Evolutionary conservation across 768 basidiomycete species (phyloP), one percentile per base, ranked within the genome.

Genomic region (Mycena epipterygia): DNA sequence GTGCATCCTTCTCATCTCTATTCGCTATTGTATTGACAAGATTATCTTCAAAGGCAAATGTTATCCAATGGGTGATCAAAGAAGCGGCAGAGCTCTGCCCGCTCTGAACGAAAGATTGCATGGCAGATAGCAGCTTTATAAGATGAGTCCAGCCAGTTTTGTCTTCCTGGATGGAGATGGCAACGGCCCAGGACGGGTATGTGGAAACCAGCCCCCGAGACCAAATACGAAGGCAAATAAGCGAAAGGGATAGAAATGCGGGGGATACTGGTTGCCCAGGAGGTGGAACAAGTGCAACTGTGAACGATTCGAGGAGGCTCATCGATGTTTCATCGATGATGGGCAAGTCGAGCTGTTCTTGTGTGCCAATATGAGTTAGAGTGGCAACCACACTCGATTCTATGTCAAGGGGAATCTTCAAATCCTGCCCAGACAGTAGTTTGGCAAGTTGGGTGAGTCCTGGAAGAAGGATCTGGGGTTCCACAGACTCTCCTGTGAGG

Each of bases 291-390:
- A 59, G 41, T 9, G 25, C n/a, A 39, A 29, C 57, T 30, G 57
- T 59, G 57, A 59, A 59, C 27, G 35, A 59, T 23, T 44, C 6
- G 8, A 59, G 57, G n/a, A n/a, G n/a, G n/a, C n/a, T n/a, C n/a
- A n/a, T n/a, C 21, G 19, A 3, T 35, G 55, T 21, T 33, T 17
- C 23, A 17, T 32, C 33, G 17, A 58, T 41, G 35, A 16, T 11
- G 5, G 39, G 56, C 9, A 41, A 42, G 13, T 5, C 5, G 16
- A 60, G 39, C 2, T 32, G 9, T 4, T 23, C 29, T 33, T 60
- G 58, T 3, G 58, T 19, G 25, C 42, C 21, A 60, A 60, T 60
- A 29, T 60, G 30, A 21, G 58, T 46, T 12, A 60, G 37, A 7
- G 42, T 60, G 14, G 58, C 42, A 27, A 42, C 42, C 58, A 41